Conservation (phyloP, 2,329 filamentous ascomycete genomes). For the Nemania serpens region DNA sequence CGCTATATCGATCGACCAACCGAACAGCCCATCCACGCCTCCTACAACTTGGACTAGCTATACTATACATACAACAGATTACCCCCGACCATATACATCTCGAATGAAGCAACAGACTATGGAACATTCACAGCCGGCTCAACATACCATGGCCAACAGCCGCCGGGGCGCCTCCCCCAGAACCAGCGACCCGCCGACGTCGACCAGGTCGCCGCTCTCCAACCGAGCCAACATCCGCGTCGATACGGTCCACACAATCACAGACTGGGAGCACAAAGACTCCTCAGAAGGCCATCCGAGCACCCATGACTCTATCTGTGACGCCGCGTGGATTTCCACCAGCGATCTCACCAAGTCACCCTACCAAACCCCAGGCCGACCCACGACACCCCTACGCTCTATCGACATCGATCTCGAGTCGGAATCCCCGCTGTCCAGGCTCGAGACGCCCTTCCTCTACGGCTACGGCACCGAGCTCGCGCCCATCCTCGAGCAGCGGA, state of each 20-base stretch:
- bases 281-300: constrained; percentile 46
- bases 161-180: background rate
- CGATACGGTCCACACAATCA: constrained; percentile 6
- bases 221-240: constrained; percentile 35
- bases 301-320: constrained; percentile 44
- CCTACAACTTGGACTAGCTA: constrained; percentile 23
- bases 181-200: constrained; percentile 6
- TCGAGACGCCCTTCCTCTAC: constrained; percentile 45
- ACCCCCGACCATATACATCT: constrained; percentile 17
- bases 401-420: constrained; percentile 33
- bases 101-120: constrained; percentile 18
- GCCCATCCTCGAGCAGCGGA: constrained; percentile 49
- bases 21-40: constrained; percentile 1
- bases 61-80: constrained; percentile 27
- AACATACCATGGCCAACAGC: constrained; percentile 17
- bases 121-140: constrained; percentile 18
- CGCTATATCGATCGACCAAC: background rate
- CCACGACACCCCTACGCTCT: constrained; percentile 24
- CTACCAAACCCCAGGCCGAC: constrained; percentile 29
- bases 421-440: constrained; percentile 38
- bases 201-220: constrained; percentile 32
- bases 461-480: constrained; percentile 46
- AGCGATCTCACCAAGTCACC: constrained; percentile 37
- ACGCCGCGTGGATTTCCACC: constrained; percentile 44
- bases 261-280: constrained; percentile 43